phyloP scores from a whole-genome alignment of 2,329 filamentous ascomycete genomes.

The Lasiodiplodia sp. region DNA sequence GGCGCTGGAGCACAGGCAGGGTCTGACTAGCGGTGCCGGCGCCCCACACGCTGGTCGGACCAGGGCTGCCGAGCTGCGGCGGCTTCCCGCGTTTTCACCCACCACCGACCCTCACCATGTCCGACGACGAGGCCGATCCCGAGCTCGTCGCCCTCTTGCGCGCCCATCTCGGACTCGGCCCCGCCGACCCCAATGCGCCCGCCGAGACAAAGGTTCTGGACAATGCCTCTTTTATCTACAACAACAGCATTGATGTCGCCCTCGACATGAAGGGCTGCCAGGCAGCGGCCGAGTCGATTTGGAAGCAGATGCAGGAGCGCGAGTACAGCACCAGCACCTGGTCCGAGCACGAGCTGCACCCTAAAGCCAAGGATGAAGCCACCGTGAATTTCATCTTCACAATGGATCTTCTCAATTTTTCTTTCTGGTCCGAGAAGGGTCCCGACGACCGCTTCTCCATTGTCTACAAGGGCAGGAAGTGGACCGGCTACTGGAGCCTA shows the following conservation, averaged over 20 bases:
- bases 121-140: slow-evolving; percentile 88
- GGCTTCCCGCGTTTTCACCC: not conserved
- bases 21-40: not conserved
- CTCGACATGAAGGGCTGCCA: slow-evolving; percentile 85
- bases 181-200: slow-evolving; percentile 60
- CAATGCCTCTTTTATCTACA: slow-evolving; percentile 83
- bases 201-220: slow-evolving; percentile 84
- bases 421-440: slow-evolving; percentile 83
- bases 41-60: not conserved
- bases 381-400: slow-evolving; percentile 94
- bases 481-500: slow-evolving; percentile 96
- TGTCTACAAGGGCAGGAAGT: slow-evolving; percentile 78
- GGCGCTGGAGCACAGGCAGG: not conserved
- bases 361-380: slow-evolving; percentile 77
- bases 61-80: too few species aligned
- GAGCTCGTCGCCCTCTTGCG: slow-evolving; percentile 87
- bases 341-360: slow-evolving; percentile 89
- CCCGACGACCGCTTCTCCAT: slow-evolving; percentile 81
- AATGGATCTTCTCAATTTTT: slow-evolving; percentile 97
- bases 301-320: slow-evolving; percentile 81
- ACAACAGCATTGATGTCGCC: slow-evolving; percentile 92
- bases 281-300: slow-evolving; percentile 79
- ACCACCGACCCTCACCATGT: slow-evolving; percentile 62
- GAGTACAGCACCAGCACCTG: slow-evolving; percentile 84
- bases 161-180: slow-evolving; percentile 73